These are phyloP conservation scores for Hyaloscypha bicolor DNA, from an alignment of 495 filamentous ascomycete species.

Conservation along the genomic window DNA sequence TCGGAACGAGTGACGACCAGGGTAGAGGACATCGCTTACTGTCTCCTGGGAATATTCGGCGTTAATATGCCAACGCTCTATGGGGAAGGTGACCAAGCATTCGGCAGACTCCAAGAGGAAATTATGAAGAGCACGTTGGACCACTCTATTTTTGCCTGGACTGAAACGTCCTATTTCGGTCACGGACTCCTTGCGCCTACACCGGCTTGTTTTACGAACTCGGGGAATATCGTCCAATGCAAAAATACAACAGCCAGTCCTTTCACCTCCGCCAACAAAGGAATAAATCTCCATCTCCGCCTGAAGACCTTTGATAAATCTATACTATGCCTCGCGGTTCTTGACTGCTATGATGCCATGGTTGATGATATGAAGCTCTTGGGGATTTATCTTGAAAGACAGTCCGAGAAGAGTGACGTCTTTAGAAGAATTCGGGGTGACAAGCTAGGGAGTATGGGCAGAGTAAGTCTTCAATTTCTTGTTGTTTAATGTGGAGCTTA, in stretches of 20 bases:
- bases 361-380: background rate
- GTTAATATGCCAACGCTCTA: conserved; percentile 37
- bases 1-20: conserved; percentile 28
- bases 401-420: background rate
- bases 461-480: background rate
- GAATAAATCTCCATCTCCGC: background rate
- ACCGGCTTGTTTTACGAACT: background rate
- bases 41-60: conserved; percentile 32
- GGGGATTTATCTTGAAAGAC: background rate
- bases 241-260: background rate
- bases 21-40: conserved; percentile 31
- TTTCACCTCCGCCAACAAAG: conserved; percentile 5
- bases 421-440: background rate
- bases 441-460: background rate
- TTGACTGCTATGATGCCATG: background rate
- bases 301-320: background rate
- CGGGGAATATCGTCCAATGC: background rate
- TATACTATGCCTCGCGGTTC: background rate
- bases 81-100: conserved; percentile 34
- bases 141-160: conserved; percentile 29
- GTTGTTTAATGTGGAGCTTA: no score
- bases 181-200: conserved; percentile 2
- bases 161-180: background rate
- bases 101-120: conserved; percentile 32
- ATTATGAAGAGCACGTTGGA: conserved; percentile 32